These are phyloP conservation scores for Centaurea solstitialis DNA, from an alignment of 129 eudicot species.

Conservation along the genomic window DNA sequence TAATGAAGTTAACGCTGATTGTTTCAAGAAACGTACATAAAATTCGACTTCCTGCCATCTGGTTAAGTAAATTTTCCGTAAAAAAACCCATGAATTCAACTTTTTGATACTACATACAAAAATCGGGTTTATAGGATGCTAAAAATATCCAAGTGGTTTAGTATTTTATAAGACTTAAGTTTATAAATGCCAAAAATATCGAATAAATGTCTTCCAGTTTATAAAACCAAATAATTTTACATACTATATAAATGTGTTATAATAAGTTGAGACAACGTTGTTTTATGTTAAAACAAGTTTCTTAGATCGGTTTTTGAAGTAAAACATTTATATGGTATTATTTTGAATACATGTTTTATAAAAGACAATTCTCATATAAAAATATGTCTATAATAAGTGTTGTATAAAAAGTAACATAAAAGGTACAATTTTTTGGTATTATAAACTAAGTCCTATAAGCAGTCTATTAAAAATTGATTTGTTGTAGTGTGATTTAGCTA, in stretches of 20 bases:
- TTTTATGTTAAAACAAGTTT: no score
- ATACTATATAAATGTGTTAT: not conserved
- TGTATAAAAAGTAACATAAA: no score
- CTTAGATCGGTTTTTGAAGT: no score
- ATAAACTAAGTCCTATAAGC: not conserved
- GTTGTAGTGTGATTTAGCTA: not conserved
- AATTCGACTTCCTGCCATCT: slow-evolving; percentile 47
- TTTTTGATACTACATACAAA: not conserved
- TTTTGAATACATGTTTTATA: no score
- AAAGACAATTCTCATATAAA: no score
- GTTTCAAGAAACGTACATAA: slow-evolving; percentile 52
- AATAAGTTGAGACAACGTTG: no score
- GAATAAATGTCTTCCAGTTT: no score
- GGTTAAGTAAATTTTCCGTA: slow-evolving; percentile 28
- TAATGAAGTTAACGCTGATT: slow-evolving; percentile 47
- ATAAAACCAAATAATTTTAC: not conserved
- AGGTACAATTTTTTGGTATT: not conserved
- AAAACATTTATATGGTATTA: no score
- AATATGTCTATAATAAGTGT: no score
- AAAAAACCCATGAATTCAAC: not conserved
- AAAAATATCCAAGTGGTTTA: not conserved
- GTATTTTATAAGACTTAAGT: not conserved
- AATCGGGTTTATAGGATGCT: not conserved
- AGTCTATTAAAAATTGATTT: not conserved
- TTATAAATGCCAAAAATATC: no score